Conservation (phyloP, 441 rosid species). For the Eutrema salsugineum region DNA sequence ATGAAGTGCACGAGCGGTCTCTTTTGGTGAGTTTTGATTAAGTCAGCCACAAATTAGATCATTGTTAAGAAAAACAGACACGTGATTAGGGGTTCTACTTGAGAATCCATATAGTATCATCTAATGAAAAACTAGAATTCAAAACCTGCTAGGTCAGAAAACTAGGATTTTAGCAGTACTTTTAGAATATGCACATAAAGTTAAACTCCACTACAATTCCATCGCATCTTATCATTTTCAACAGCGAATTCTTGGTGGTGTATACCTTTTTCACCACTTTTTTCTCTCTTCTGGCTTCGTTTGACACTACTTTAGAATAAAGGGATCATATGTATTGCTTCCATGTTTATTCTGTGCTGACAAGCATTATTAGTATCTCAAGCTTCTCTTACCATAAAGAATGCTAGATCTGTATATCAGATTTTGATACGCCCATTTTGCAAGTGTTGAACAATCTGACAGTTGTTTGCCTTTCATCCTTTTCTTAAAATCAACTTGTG, state of each 20-base stretch:
- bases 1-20: conserved; percentile 97
- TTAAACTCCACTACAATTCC: conserved; percentile 1
- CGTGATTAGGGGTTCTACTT: not conserved
- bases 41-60: not conserved
- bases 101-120: not conserved
- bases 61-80: not conserved
- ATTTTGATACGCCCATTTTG: not conserved
- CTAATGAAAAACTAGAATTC: not conserved
- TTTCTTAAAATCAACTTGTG: not conserved
- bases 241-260: not conserved
- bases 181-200: not conserved
- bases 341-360: not conserved
- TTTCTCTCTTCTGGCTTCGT: conserved; percentile 1
- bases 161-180: not conserved
- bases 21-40: conserved; percentile 62
- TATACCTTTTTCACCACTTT: not conserved
- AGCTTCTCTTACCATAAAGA: not conserved
- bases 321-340: conserved; percentile 2
- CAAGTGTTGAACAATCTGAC: conserved; percentile 4
- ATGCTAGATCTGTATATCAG: not conserved
- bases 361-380: not conserved
- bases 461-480: not conserved
- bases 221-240: not conserved
- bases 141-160: not conserved
- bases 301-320: not conserved